A percentile compares a stretch with the other conserved stretches of the same genome.
Evolutionary conservation across 2,329 filamentous ascomycete genomes (phyloP).

Genomic region (Alternaria alternata): DNA sequence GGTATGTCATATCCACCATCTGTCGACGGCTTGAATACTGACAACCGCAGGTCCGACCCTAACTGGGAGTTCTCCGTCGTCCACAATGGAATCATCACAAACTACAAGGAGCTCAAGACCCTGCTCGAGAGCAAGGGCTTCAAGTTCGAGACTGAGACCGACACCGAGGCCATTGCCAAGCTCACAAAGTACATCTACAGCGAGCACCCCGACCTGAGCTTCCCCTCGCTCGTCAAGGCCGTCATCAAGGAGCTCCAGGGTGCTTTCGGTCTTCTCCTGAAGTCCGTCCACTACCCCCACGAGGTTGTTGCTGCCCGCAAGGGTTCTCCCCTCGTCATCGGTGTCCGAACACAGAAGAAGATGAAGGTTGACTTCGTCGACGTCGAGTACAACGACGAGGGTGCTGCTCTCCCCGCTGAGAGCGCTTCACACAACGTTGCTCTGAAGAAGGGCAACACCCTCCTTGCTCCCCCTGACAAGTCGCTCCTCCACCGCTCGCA

Average conservation of each 20-base stretch:
- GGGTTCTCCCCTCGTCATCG: constrained; percentile 96
- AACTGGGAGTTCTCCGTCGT: constrained; percentile 97
- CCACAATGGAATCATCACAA: constrained; percentile 99
- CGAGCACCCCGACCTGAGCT: constrained; percentile 90
- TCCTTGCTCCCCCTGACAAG: constrained; percentile 91
- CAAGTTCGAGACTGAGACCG: constrained; percentile 98
- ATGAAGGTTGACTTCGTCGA: constrained; percentile 99
- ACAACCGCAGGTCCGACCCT: constrained; percentile 76
- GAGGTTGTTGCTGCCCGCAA: constrained; percentile 98
- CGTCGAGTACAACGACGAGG: constrained; percentile 93
- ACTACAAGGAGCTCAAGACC: constrained; percentile 99
- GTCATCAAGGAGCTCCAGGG: constrained; percentile 98
- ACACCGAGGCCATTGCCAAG: constrained; percentile 99
- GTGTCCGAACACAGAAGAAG: constrained; percentile 95
- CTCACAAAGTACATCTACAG: constrained; percentile 98
- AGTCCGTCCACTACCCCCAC: constrained; percentile 97
- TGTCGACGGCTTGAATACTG: constrained; percentile 21
- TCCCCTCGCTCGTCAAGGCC: constrained; percentile 95
- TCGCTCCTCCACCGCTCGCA: constrained; percentile 97
- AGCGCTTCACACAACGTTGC: constrained; percentile 95
- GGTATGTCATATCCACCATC: constrained; percentile 64
- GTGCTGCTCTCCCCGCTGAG: constrained; percentile 81
- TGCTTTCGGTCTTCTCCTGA: constrained; percentile 95
- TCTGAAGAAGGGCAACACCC: constrained; percentile 77
- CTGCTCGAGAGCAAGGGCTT: constrained; percentile 94